These are phyloP conservation scores for Pecoramyces ruminantium DNA, from an alignment of 192 early-diverging fungal genomes.

Conservation along the genomic window DNA sequence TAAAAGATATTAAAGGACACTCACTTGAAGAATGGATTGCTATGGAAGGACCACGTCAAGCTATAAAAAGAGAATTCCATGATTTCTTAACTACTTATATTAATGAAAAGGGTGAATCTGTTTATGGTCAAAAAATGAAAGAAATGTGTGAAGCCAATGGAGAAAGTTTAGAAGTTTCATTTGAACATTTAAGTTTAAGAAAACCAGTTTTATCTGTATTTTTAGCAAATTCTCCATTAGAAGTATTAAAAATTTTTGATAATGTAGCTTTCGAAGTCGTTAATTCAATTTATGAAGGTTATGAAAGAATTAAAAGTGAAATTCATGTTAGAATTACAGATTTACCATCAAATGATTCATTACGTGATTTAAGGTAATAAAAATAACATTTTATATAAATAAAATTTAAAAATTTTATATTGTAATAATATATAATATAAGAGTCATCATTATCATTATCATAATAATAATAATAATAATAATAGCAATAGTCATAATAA, in stretches of 20 bases:
- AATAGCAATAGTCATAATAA: too few relatives aligned
- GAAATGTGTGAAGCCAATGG: conserved; percentile 72
- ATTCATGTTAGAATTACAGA: conserved; percentile 89
- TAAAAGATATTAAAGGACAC: conserved; percentile 67
- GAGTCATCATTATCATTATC: too few relatives aligned
- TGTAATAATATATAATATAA: too few relatives aligned
- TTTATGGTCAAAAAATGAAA: conserved; percentile 83
- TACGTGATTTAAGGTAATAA: conserved; percentile 58
- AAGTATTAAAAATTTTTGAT: conserved; percentile 83
- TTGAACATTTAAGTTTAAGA: conserved; percentile 58
- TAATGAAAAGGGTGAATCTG: conserved; percentile 69
- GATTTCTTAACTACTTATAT: conserved; percentile 74
- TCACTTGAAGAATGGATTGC: conserved; percentile 70
- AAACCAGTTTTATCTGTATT: conserved; percentile 78
- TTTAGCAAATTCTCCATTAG: conserved; percentile 69
- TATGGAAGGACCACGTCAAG: conserved; percentile 64
- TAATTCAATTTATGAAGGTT: conserved; percentile 71
- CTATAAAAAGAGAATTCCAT: conserved; percentile 72
- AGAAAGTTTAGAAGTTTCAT: conserved; percentile 77
- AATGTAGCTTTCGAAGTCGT: conserved; percentile 83
- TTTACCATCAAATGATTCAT: conserved; percentile 60
- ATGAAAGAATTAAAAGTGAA: conserved; percentile 76
- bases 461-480: too few relatives aligned
- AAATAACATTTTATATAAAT: too few relatives aligned
- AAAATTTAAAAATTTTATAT: too few relatives aligned